Base-by-base conservation (phyloP, 441 rosid genomes). In the Rhodomyrtus psidioides region DNA sequence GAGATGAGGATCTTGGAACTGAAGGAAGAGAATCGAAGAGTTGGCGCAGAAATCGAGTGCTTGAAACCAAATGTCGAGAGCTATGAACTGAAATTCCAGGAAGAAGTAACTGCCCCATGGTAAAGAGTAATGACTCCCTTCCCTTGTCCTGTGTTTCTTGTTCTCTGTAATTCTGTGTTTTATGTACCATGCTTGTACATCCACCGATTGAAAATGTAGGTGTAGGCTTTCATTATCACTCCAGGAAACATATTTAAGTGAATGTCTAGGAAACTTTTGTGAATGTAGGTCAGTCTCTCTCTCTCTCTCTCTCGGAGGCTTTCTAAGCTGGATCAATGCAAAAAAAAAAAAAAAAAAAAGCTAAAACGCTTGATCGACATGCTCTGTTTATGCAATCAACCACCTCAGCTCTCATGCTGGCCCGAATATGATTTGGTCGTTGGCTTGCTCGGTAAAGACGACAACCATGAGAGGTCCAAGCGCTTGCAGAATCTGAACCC, bases 31-130 rank as follows among this genome's bases (percentile, higher is more conserved):
- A 53, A 87, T 74, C 87, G 82, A 84, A 94, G 88, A 53, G 86
- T 53, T 46, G 84, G 85, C 46, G 62, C 91, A 49, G 92, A 93
- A 81, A 87, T 91, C 9, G 89, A 87, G 79, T 86, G 82, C 85
- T 83, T 93, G 85, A 90, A 91, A 87, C 88, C 90, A 28, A 90
- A 88, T 84, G 94, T 92, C 53, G 94, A 91, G 90, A 90, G 84
- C 81, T 90, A 90, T 51, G 93, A 92, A 89, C 86, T 89, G 60
- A 90, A 84, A 87, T 94, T 93, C 88, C 91, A 87, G 88, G 93
- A 91, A 85, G 92, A 88, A 85, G 94, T 92, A 53, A 84, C 84
- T 53, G 92, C 95, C 74, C 92, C 95, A 44, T 94, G 95, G 97
- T 94, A 89, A 93, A 58, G 53, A 58, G 42, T 39, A 44, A 49